These are phyloP conservation scores for Paxillus ammoniavirescens DNA, from an alignment of 768 basidiomycete genomes.

Conservation along the genomic window DNA sequence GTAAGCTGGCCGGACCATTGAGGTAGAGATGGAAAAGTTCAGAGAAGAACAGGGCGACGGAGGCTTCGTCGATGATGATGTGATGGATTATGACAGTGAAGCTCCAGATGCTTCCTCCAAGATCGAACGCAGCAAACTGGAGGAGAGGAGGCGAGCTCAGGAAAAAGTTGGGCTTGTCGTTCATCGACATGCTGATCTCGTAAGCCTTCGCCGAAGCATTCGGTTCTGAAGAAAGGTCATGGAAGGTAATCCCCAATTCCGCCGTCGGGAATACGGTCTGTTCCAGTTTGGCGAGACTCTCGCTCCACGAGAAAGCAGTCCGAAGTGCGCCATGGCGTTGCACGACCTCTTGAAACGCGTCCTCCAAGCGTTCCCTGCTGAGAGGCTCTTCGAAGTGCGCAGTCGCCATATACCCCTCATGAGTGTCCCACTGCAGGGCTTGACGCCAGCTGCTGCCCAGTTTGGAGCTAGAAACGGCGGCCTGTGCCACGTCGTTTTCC, in stretches of 20 bases:
- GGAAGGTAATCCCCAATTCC: slow-evolving; percentile 1
- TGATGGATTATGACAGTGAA: slow-evolving; percentile 14
- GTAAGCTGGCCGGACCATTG: slow-evolving; percentile 6
- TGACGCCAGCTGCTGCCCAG: slow-evolving; percentile 2
- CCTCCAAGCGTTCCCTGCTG: slow-evolving; percentile 8
- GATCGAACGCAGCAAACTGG: slow-evolving; percentile 6
- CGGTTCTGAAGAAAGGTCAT: slow-evolving; percentile 8
- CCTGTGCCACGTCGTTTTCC: slow-evolving; percentile 7
- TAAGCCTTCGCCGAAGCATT: slow-evolving; percentile 10
- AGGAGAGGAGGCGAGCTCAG: slow-evolving; percentile 8
- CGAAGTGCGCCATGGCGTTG: slow-evolving; percentile 15
- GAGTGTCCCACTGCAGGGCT: slow-evolving; percentile 12
- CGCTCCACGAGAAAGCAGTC: slow-evolving; percentile 12
- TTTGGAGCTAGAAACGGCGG: neutral
- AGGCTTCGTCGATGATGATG: slow-evolving; percentile 16
- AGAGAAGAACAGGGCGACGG: slow-evolving; percentile 13
- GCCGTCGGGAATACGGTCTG: slow-evolving; percentile 12
- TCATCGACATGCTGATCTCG: slow-evolving; percentile 5
- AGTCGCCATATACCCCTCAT: slow-evolving; percentile 13
- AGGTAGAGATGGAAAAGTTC: slow-evolving; percentile 9
- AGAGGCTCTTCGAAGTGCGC: slow-evolving; percentile 1
- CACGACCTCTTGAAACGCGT: slow-evolving; percentile 9
- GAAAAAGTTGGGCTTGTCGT: slow-evolving; percentile 10
- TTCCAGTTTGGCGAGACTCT: slow-evolving; percentile 8
- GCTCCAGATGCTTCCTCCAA: slow-evolving; percentile 9